Conservation (phyloP, 208 protist genomes). For the Trypanosoma cruzi region DNA sequence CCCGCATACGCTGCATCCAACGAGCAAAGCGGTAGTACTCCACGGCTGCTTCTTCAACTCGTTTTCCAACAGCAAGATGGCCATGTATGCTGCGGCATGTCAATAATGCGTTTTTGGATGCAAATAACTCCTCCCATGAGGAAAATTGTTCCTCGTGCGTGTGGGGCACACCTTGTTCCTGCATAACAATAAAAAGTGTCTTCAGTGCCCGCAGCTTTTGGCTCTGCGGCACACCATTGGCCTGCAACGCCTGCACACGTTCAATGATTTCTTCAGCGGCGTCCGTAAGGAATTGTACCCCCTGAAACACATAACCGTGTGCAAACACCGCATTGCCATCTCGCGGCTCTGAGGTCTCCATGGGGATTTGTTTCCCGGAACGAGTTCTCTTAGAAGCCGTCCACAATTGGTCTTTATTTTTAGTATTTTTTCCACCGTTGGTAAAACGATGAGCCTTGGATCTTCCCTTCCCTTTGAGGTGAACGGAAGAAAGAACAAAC, state of each 20-base stretch:
- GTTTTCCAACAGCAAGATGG: constrained; percentile 28
- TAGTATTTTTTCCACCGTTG: constrained; percentile 7
- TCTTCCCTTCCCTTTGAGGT: constrained; percentile 19
- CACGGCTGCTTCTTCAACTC: constrained; percentile 40
- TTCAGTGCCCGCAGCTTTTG: constrained; percentile 89
- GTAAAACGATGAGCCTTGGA: constrained; percentile 7
- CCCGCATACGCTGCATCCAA: constrained; percentile 87
- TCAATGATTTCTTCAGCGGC: constrained; percentile 64
- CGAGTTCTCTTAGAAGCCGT: constrained; percentile 21
- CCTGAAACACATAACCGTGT: constrained; percentile 24
- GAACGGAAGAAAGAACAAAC: constrained; percentile 36
- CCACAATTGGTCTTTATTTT: neutral
- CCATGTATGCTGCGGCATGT: constrained; percentile 44
- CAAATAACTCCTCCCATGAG: constrained; percentile 74
- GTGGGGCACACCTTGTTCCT: constrained; percentile 78
- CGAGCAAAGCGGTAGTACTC: constrained; percentile 78
- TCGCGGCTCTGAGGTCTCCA: neutral
- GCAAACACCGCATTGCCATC: constrained; percentile 12
- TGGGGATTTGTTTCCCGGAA: constrained; percentile 13
- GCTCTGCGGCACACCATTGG: constrained; percentile 75
- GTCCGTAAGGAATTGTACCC: constrained; percentile 51
- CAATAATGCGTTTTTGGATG: constrained; percentile 60
- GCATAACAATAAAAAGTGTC: constrained; percentile 75
- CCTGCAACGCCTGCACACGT: constrained; percentile 79
- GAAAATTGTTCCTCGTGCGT: constrained; percentile 66